These are phyloP conservation scores for Pisolithus marmoratus DNA, from an alignment of 768 basidiomycete genomes.

Conservation along the genomic window DNA sequence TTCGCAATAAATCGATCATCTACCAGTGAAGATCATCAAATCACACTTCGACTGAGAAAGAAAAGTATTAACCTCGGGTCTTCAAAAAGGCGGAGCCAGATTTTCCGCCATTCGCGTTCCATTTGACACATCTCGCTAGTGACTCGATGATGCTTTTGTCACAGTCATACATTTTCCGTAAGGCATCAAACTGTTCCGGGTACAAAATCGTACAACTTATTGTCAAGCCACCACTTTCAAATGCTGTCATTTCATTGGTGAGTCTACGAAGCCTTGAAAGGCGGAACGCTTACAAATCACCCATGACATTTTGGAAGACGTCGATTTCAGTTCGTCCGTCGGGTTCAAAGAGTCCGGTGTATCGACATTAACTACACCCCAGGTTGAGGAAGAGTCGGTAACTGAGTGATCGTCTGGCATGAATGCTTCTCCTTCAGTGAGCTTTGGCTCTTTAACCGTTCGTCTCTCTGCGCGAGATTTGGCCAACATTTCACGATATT, in stretches of 20 bases:
- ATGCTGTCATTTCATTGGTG: constrained; percentile 43
- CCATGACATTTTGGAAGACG: constrained; percentile 78
- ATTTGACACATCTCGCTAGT: constrained; percentile 89
- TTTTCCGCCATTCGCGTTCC: constrained; percentile 94
- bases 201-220: constrained; percentile 94
- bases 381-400: constrained; percentile 81
- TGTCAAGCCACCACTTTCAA: constrained; percentile 83
- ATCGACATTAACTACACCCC: constrained; percentile 89
- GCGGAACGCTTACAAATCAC: constrained; percentile 56
- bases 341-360: constrained; percentile 59
- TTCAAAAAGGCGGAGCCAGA: constrained; percentile 96
- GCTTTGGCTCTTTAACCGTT: constrained; percentile 47
- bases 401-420: constrained; percentile 89
- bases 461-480: constrained; percentile 77
- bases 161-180: constrained; percentile 89
- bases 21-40: constrained; percentile 23
- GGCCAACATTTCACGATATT: constrained; percentile 74
- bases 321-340: constrained; percentile 68
- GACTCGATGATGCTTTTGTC: constrained; percentile 94
- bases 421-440: constrained; percentile 75
- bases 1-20: constrained; percentile 99
- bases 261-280: not conserved
- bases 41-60: not conserved
- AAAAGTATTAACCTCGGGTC: constrained; percentile 62
- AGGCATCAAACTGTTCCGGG: constrained; percentile 93